These are phyloP conservation scores for Rhododendron mucronatum DNA, from an alignment of 148 eudicot species.

Conservation along the genomic window DNA sequence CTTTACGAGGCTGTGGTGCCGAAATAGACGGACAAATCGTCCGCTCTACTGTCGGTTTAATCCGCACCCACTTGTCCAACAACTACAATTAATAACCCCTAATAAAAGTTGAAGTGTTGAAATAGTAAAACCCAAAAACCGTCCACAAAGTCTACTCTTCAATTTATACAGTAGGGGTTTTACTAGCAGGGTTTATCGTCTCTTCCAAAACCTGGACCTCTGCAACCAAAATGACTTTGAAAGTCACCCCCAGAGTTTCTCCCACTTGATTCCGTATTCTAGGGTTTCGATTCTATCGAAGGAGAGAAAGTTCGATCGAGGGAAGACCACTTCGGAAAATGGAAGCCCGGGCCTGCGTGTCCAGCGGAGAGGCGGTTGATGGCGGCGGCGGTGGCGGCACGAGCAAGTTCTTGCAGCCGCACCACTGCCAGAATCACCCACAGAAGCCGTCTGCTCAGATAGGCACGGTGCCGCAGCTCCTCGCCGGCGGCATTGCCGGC, in stretches of 20 bases:
- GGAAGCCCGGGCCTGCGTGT: slow-evolving; percentile 32
- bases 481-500: slow-evolving; percentile 58
- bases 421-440: slow-evolving; percentile 6
- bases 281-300: neutral
- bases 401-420: slow-evolving; percentile 24
- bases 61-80: too few species aligned
- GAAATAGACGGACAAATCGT: too few species aligned
- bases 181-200: neutral
- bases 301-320: neutral
- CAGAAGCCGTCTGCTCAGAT: slow-evolving; percentile 16
- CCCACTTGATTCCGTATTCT: neutral
- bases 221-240: neutral
- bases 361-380: slow-evolving; percentile 21
- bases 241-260: neutral
- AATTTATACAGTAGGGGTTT: neutral
- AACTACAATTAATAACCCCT: too few species aligned
- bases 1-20: accelerated
- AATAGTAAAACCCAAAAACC: too few species aligned
- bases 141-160: neutral
- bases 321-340: slow-evolving; percentile 1
- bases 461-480: slow-evolving; percentile 32
- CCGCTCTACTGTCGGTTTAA: too few species aligned
- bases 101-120: too few species aligned
- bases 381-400: slow-evolving; percentile 13
- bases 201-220: neutral